Base-by-base conservation (phyloP, 1,284 basidiomycete species). In the Volvariella volvacea region DNA sequence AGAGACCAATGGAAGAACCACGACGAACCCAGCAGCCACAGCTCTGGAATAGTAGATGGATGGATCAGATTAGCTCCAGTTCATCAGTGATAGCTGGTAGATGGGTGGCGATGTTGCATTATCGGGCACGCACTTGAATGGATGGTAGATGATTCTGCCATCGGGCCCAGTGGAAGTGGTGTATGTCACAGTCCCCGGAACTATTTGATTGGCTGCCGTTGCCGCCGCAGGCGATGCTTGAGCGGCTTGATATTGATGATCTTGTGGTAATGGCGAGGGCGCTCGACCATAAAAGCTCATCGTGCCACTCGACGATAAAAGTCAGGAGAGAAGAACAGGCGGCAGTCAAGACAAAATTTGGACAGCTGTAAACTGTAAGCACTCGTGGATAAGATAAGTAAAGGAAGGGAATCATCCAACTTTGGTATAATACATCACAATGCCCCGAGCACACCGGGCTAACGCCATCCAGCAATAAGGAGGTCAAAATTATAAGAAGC, bases 141-240 rank as follows among this genome's bases (percentile, higher is more conserved):
- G 72, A 55, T 84, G 80, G 57, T 86, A 88, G 39, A 71, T 57
- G 28, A 76, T 49, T 52, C 71, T 66, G 7, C 84, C 84, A 64
- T 85, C 78, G 25, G 72, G 63, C 2, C 67, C 70, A 1, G 66
- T 70, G 2, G 75, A 70, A 6, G 81, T 83, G 1, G 82, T 83
- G 51, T 85, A 88, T 15, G 80, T 85, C 55, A 81, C 71, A 33
- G 80, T 65, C 20, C 83, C 83, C 31, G 81, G 73, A 7, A 54
- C 54, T 25, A 71, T 64, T 20, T 36, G 34, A 36, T 36, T 36
- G 4, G n/a, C 34, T 16, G 34, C n/a, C n/a, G 8, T 36, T 6
- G 25, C 25, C 25, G 12, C 25, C 6, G 25, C 25, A 28, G 25
- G 39, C 40, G 31, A 50, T 50, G 42, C 22, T 39, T 50, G 51